phyloP scores from a whole-genome alignment of 1,139 yeast genomes.

The Chernovozyma aurita region DNA sequence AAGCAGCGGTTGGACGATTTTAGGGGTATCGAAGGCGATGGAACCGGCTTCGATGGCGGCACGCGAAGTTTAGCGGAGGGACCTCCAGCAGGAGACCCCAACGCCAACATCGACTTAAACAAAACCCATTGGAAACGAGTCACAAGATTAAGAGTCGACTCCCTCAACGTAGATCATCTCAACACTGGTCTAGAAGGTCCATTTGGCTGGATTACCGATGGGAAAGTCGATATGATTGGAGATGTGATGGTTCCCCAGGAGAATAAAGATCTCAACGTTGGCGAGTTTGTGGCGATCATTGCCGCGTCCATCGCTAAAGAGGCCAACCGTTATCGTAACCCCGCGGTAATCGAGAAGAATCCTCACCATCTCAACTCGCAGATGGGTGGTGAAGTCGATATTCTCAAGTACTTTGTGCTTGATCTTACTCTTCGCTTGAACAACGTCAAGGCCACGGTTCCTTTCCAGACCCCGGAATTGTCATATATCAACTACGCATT shows the following conservation, averaged over 20 bases:
- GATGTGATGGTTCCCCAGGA: slow-evolving; percentile 79
- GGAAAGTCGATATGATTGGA: slow-evolving; percentile 89
- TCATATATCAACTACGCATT: slow-evolving; percentile 88
- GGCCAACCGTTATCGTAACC: slow-evolving; percentile 35
- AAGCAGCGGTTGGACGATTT: slow-evolving; percentile 55
- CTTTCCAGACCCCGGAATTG: slow-evolving; percentile 77
- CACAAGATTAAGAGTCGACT: slow-evolving; percentile 79
- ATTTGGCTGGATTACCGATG: slow-evolving; percentile 92
- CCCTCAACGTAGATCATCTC: slow-evolving; percentile 80
- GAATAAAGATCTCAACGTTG: slow-evolving; percentile 38
- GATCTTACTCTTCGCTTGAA: slow-evolving; percentile 75
- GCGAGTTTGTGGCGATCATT: slow-evolving; percentile 37
- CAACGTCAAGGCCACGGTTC: slow-evolving; percentile 84
- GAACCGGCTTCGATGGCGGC: background rate
- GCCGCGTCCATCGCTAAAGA: slow-evolving; percentile 38
- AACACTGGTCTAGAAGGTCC: slow-evolving; percentile 91
- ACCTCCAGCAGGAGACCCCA: background rate
- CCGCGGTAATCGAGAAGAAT: slow-evolving; percentile 18
- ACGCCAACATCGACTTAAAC: too few relatives aligned
- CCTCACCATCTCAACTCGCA: background rate
- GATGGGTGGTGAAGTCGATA: slow-evolving; percentile 15
- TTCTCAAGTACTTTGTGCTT: slow-evolving; percentile 61
- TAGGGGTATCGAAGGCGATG: slow-evolving; percentile 10
- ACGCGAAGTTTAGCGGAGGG: slow-evolving; percentile 1
- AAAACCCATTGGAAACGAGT: slow-evolving; percentile 49